Percentiles rank a stretch among this genome's conserved stretches.
Evolutionary conservation across 2,329 filamentous ascomycete genomes (phyloP).

Genomic region (Aspergillus bombycis): DNA sequence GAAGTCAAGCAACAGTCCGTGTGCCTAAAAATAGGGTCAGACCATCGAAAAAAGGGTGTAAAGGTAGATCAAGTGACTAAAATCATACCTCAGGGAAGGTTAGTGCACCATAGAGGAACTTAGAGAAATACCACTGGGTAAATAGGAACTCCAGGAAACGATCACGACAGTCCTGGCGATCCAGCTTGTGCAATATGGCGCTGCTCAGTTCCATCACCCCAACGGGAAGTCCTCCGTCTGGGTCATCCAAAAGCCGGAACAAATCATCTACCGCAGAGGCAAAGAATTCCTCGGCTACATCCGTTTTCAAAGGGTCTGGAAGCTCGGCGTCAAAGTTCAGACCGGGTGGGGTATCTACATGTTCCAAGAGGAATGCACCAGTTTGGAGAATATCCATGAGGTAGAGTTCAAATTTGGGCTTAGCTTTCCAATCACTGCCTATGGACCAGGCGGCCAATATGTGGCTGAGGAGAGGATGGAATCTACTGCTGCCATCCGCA

Average conservation of each 20-base stretch:
- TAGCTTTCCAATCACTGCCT: slow-evolving; percentile 87
- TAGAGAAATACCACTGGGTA: slow-evolving; percentile 88
- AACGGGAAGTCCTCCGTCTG: slow-evolving; percentile 83
- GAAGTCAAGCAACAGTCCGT: slow-evolving; percentile 76
- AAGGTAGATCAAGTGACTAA: not conserved
- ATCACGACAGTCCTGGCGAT: slow-evolving; percentile 69
- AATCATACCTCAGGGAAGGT: slow-evolving; percentile 78
- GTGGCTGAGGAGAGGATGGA: slow-evolving; percentile 78
- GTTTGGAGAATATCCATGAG: slow-evolving; percentile 93
- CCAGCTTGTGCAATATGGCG: slow-evolving; percentile 76
- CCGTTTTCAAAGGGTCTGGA: slow-evolving; percentile 70
- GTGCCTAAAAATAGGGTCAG: slow-evolving; percentile 48
- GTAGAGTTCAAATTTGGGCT: slow-evolving; percentile 87
- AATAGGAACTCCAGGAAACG: slow-evolving; percentile 82
- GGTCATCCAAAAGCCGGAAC: slow-evolving; percentile 84
- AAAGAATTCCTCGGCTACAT: slow-evolving; percentile 86
- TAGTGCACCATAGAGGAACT: slow-evolving; percentile 80
- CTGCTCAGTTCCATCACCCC: slow-evolving; percentile 82
- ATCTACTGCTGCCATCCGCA: slow-evolving; percentile 72
- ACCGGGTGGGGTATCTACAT: slow-evolving; percentile 75
- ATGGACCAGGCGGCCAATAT: slow-evolving; percentile 86
- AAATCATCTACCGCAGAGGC: slow-evolving; percentile 76
- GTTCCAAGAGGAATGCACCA: slow-evolving; percentile 86
- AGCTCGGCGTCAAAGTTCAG: slow-evolving; percentile 73
- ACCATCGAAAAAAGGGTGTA: not conserved